phyloP scores from a whole-genome alignment of 2,329 filamentous ascomycete species.

The Trichothecium sympodiale region DNA sequence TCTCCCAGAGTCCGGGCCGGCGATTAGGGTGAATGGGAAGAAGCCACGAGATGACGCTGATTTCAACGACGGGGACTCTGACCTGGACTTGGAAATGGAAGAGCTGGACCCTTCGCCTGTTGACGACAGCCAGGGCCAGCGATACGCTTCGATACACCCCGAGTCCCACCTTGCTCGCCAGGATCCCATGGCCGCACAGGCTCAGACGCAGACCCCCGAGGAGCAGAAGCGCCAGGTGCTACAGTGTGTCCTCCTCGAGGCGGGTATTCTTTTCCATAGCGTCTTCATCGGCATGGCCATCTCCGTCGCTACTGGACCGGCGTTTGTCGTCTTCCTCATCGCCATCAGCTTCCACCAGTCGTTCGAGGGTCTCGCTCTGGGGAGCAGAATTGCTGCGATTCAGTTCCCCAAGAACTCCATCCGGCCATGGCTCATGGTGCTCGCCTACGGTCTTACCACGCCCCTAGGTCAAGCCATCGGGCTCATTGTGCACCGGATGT shows the following conservation, averaged over 20 bases:
- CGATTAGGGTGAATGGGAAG: constrained; percentile 9
- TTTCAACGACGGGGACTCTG: constrained; percentile 36
- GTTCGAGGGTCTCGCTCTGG: constrained; percentile 79
- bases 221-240: constrained; percentile 57
- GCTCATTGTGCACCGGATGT: constrained; percentile 64
- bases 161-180: neutral
- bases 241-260: constrained; percentile 71
- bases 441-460: constrained; percentile 67
- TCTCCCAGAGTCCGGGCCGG: constrained; percentile 42
- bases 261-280: constrained; percentile 75
- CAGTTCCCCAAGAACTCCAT: constrained; percentile 63
- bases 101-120: constrained; percentile 39
- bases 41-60: constrained; percentile 16
- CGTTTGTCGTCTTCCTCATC: constrained; percentile 68
- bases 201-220: constrained; percentile 28
- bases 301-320: constrained; percentile 67
- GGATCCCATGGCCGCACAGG: neutral
- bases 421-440: constrained; percentile 74
- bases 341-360: constrained; percentile 80
- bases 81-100: constrained; percentile 48
- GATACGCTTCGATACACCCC: constrained; percentile 21
- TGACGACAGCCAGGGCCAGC: constrained; percentile 14
- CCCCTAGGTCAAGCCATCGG: constrained; percentile 78
- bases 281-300: constrained; percentile 83
- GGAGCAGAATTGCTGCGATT: constrained; percentile 73